Conservation (phyloP, 1,284 basidiomycete genomes). For the Tilletia caries region DNA sequence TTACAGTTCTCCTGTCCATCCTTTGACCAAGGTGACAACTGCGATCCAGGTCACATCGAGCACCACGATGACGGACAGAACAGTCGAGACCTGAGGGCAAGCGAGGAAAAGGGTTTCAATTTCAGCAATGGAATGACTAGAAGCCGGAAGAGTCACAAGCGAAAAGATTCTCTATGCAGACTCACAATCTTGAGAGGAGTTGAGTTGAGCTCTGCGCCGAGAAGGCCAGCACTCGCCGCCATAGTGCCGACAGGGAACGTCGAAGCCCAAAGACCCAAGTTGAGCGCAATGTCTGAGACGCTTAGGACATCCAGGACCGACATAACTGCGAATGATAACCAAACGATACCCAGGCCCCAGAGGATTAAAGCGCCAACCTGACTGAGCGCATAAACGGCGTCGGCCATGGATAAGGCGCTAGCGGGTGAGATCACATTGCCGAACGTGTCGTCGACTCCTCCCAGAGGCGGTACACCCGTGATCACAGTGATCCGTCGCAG, state of each 20-base stretch:
- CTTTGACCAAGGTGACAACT: not conserved
- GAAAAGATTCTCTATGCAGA: slow-evolving; percentile 12
- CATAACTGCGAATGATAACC: slow-evolving; percentile 55
- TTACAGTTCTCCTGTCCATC: slow-evolving; percentile 11
- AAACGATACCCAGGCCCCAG: slow-evolving; percentile 58
- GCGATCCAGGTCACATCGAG: slow-evolving; percentile 1
- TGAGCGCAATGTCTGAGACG: slow-evolving; percentile 37
- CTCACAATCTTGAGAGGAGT: slow-evolving; percentile 33
- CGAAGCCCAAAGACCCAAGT: slow-evolving; percentile 44
- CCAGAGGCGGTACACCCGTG: not conserved
- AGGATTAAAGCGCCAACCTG: slow-evolving; percentile 52
- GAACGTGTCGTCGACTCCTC: not conserved
- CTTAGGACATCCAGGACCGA: slow-evolving; percentile 38
- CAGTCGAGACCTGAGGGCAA: not conserved
- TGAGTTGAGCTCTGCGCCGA: slow-evolving; percentile 35
- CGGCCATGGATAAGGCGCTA: slow-evolving; percentile 30
- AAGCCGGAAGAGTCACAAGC: too few relatives aligned
- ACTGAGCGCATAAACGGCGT: slow-evolving; percentile 31
- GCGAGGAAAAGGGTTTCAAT: not conserved
- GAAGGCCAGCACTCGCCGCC: slow-evolving; percentile 29
- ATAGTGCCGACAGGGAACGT: slow-evolving; percentile 45
- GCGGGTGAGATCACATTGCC: slow-evolving; percentile 17
- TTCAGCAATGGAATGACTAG: too few relatives aligned
- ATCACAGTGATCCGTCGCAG: slow-evolving; percentile 1
- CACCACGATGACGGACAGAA: slow-evolving; percentile 4